phyloP scores from a whole-genome alignment of 805 yeast species.

The Millerago galiae region DNA sequence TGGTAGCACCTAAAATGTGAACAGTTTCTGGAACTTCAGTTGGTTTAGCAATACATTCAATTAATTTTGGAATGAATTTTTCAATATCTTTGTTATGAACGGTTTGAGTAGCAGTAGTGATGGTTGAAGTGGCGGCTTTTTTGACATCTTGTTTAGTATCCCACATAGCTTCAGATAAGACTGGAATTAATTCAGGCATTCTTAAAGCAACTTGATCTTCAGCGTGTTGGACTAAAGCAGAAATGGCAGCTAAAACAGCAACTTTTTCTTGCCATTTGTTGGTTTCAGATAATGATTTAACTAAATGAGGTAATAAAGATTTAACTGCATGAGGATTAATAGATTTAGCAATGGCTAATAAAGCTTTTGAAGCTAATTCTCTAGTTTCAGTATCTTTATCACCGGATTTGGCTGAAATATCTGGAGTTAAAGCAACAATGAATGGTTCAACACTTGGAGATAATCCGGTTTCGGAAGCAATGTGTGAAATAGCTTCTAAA shows the following conservation, averaged over 20 bases:
- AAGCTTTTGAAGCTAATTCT: conserved; percentile 69
- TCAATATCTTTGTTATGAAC: conserved; percentile 99
- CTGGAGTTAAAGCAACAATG: conserved; percentile 70
- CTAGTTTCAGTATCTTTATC: conserved; percentile 80
- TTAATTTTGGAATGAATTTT: conserved; percentile 96
- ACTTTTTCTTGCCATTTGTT: conserved; percentile 98
- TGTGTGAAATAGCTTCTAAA: conserved; percentile 76
- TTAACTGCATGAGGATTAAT: conserved; percentile 92
- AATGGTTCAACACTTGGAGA: conserved; percentile 95
- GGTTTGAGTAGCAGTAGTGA: conserved; percentile 94
- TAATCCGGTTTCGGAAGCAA: conserved; percentile 72
- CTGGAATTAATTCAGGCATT: conserved; percentile 99
- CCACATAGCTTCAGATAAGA: conserved; percentile 99
- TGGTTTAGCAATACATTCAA: conserved; percentile 95
- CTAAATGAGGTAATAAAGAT: conserved; percentile 77
- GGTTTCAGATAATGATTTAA: conserved; percentile 58
- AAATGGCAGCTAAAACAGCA: conserved; percentile 77
- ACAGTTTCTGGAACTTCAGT: conserved; percentile 98
- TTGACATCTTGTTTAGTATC: conserved; percentile 98
- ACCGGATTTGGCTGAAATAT: conserved; percentile 75
- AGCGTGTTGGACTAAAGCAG: conserved; percentile 88
- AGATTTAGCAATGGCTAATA: conserved; percentile 69
- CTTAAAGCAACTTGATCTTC: conserved; percentile 94
- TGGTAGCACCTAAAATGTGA: conserved; percentile 98
- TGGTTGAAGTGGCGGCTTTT: conserved; percentile 92